Evolutionary conservation across 345 rosid genomes (phyloP).

Genomic region (Linum lewisii): DNA sequence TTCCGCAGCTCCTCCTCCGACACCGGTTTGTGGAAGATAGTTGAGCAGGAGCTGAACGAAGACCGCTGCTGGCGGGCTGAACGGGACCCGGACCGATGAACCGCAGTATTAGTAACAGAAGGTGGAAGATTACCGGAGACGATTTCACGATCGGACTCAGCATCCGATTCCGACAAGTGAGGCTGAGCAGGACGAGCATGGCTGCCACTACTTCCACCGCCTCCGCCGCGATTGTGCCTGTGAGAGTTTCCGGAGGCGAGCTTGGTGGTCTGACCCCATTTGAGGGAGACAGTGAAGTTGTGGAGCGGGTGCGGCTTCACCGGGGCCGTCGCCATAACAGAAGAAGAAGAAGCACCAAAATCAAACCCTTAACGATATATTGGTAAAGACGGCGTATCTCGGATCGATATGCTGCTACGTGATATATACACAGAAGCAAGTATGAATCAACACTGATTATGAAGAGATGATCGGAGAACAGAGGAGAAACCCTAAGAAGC

Average conservation of each 20-base stretch:
- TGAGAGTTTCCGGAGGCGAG: slow-evolving; percentile 4
- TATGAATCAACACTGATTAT: too few relatives aligned
- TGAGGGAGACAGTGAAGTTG: slow-evolving; percentile 53
- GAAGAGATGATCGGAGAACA: not conserved
- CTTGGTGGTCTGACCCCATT: slow-evolving; percentile 38
- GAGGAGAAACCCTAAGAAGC: not conserved
- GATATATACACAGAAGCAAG: not conserved
- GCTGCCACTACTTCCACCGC: not conserved
- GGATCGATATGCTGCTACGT: too few relatives aligned
- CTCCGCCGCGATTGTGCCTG: slow-evolving; percentile 6
- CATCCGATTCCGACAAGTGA: slow-evolving; percentile 16
- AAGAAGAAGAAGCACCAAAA: not conserved
- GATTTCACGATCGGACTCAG: slow-evolving; percentile 19
- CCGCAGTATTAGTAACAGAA: not conserved
- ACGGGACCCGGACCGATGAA: slow-evolving; percentile 51
- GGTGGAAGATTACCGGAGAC: not conserved
- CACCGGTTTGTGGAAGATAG: slow-evolving; percentile 11
- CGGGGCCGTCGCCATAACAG: slow-evolving; percentile 45
- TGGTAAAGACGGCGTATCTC: too few relatives aligned
- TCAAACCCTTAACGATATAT: not conserved
- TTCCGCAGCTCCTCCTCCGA: slow-evolving; percentile 14
- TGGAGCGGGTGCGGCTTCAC: slow-evolving; percentile 67
- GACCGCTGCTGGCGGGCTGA: slow-evolving; percentile 42
- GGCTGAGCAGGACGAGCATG: not conserved
- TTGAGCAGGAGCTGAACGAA: slow-evolving; percentile 31